Base-by-base conservation (phyloP, 345 rosid genomes). In the Euphorbia tirucalli region DNA sequence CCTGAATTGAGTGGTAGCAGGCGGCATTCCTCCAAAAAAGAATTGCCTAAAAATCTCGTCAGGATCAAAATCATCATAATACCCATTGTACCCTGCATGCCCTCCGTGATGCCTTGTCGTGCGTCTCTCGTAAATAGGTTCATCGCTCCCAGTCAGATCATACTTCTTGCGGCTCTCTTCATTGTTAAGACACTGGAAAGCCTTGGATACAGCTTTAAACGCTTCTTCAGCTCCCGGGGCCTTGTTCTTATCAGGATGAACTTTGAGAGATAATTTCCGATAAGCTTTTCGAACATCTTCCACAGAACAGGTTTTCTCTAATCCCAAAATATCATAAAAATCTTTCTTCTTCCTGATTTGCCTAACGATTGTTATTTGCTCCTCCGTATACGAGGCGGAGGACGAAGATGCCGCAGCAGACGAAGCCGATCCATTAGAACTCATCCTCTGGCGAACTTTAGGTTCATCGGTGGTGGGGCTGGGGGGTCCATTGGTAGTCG, bases 161-260 rank as follows among this genome's bases (percentile, higher is more conserved):
- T 95, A 95, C 66, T 84, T 90, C 41, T 77, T 87, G 69, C 96
- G 72, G 57, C 74, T 79, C 73, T 88, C 98, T 11, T 82, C 92
- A 58, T 83, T 85, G 86, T 91, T 89, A 72, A 95, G 81, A 79
- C 98, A 95, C 79, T 92, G 98, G 79, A 95, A 95, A 4, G 99
- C 94, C 72, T 90, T 90, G 0, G 98, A 92, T 19, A 95, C 93
- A 4, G 87, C 75, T 73, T 92, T 95, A 74, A 92, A 95, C 3
- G 94, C 90, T 68, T 95, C 99, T 69, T 95, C 99, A 11, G 99
- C 88, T 0, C 97, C 98, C 0, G 97, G 98, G 54, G 97, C 96
- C 46, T 80, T 88, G 70, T 92, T 94, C 89, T 94, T 94, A 62
- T 94, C 98, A 0, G 98, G 98, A 73, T 94, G 98, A 43, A 94